Evolutionary conservation across 768 basidiomycete genomes (phyloP).

Genomic region (Leccinum boreale): DNA sequence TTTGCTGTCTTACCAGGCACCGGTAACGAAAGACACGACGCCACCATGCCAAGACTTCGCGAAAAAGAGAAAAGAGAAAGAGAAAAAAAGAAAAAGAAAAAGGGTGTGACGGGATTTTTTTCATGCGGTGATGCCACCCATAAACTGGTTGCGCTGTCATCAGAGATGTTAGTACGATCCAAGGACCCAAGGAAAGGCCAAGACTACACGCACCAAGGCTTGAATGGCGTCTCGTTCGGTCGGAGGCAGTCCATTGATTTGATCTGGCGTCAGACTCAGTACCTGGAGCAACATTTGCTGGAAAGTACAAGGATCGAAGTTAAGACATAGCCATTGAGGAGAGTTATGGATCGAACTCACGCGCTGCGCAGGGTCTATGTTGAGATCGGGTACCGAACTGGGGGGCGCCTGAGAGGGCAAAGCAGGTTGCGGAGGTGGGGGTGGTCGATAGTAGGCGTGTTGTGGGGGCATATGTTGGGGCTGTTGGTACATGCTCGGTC

Average conservation of each 20-base stretch:
- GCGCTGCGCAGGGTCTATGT: conserved; percentile 51
- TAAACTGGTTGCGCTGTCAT: conserved; percentile 33
- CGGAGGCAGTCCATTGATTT: conserved; percentile 78
- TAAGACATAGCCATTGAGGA: not conserved
- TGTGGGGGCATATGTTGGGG: conserved; percentile 32
- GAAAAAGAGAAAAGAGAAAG: not conserved
- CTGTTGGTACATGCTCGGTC: conserved; percentile 29
- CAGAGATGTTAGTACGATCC: not conserved
- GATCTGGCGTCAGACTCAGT: conserved; percentile 72
- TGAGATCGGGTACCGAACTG: conserved; percentile 33
- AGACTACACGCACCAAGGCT: conserved; percentile 55
- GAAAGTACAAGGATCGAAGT: not conserved
- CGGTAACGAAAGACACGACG: not conserved
- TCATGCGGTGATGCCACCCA: conserved; percentile 31
- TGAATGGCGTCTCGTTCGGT: conserved; percentile 76
- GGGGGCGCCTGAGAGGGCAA: conserved; percentile 30
- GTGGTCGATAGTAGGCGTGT: conserved; percentile 31
- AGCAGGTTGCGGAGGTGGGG: conserved; percentile 29
- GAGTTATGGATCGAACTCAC: conserved; percentile 26
- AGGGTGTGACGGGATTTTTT: not conserved
- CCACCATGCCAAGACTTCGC: not conserved
- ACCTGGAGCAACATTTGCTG: conserved; percentile 88
- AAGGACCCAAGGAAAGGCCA: not conserved
- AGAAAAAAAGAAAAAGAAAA: not conserved
- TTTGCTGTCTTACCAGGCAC: too few species aligned